Conservation (phyloP, 2,329 filamentous ascomycete species). For the Stagonosporopsis vannaccii region DNA sequence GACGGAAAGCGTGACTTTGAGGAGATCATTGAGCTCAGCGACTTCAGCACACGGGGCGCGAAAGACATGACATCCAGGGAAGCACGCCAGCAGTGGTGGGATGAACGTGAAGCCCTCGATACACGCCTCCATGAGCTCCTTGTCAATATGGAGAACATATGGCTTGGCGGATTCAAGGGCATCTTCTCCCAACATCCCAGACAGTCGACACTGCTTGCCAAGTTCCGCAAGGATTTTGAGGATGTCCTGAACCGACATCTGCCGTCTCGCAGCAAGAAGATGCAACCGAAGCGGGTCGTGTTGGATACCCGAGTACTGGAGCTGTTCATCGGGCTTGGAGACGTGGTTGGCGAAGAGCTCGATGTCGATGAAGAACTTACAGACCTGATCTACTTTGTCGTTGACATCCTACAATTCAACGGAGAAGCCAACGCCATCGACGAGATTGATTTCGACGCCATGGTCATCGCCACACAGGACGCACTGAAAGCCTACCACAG, state of each 20-base stretch:
- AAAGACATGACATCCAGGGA: conserved; percentile 76
- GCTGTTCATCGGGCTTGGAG: conserved; percentile 85
- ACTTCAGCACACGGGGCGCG: conserved; percentile 79
- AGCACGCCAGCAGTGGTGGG: conserved; percentile 88
- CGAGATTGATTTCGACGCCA: conserved; percentile 92
- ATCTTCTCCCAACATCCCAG: conserved; percentile 81
- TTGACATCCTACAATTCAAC: conserved; percentile 95
- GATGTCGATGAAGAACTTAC: conserved; percentile 90
- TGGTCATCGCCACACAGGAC: conserved; percentile 88
- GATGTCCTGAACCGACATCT: conserved; percentile 82
- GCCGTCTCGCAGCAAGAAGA: conserved; percentile 76
- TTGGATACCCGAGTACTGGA: conserved; percentile 77
- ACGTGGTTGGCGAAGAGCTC: conserved; percentile 69
- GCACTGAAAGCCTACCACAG: conserved; percentile 81
- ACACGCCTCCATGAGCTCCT: conserved; percentile 77
- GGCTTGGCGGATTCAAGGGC: conserved; percentile 93
- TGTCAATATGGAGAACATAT: conserved; percentile 86
- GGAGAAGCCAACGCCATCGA: conserved; percentile 97
- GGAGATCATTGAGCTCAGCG: conserved; percentile 82
- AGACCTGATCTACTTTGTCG: conserved; percentile 93
- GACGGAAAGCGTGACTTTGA: conserved; percentile 80
- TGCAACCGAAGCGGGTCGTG: conserved; percentile 56
- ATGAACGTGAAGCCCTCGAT: conserved; percentile 81
- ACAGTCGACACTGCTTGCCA: conserved; percentile 69
- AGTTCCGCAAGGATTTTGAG: conserved; percentile 80